Base-by-base conservation (phyloP, 352 stramenopile species). In the Phytophthora quininea region DNA sequence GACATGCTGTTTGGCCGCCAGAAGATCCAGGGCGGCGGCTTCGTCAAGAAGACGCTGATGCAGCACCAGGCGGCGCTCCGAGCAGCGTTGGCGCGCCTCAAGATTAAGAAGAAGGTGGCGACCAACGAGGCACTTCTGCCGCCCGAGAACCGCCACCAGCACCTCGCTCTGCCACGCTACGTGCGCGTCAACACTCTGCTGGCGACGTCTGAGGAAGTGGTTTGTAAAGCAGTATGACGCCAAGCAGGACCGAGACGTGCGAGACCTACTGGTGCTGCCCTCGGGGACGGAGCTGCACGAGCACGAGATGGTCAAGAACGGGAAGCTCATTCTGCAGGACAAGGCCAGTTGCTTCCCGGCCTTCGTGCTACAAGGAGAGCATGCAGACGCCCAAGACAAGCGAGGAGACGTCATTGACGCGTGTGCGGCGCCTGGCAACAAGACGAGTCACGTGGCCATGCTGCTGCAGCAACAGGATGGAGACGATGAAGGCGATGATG, bases 341-440 rank as follows among this genome's bases (percentile, higher is more conserved):
- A 99, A 99, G 63, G 96, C 91, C 50, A 98, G 89, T 79, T 99
- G 98, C 76, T 99, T 99, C 73, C 95, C 97, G 1, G 97, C 97
- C 12, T 90, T 98, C 45, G 96, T 97, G 51, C 79, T 99, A 48
- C 84, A 97, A 45, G 83, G 83, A 57, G 77, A 96, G 73, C 80
- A 85, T 56, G 62, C 54, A 1, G 82, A 92, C 56, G 19, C 58
- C 0, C n/a, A 51, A 2, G 69, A 74, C 27, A 73, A 77, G 45
- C 77, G 92, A 38, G 89, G 87, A 14, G 89, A 98, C 64, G 86
- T 98, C 2, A 95, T 98, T 47, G 98, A 99, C 77, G 97, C 97
- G 4, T 99, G 97, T 71, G 96, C 97, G 5, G 97, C 98, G 14
- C 98, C 98, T 8, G 98, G 98, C 14, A 99, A 99, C 81, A 99